Conservation (phyloP, 73 alveolate species). For the Paramecium tetraurelia region DNA sequence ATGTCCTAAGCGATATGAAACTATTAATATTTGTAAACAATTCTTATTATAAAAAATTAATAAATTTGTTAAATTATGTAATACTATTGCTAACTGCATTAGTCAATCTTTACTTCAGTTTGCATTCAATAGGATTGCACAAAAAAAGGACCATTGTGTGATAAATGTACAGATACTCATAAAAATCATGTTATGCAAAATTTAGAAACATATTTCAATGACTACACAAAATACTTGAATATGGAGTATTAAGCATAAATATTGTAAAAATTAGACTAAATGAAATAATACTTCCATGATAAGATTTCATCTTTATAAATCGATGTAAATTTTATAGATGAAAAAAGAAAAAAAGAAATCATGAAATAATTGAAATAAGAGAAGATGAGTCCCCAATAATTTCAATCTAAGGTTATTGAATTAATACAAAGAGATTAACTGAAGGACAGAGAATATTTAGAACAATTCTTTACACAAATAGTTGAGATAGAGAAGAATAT, state of each 20-base stretch:
- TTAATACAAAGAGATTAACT: slow-evolving; percentile 9
- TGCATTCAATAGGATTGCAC: not conserved
- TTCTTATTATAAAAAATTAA: not conserved
- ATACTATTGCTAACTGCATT: not conserved
- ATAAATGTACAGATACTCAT: not conserved
- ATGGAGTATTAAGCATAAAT: not conserved
- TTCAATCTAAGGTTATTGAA: not conserved
- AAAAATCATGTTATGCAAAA: not conserved
- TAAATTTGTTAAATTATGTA: not conserved
- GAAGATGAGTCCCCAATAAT: not conserved
- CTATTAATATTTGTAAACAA: not conserved
- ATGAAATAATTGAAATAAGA: not conserved
- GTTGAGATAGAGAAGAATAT: not conserved
- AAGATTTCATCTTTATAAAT: not conserved
- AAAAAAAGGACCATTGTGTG: not conserved
- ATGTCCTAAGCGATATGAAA: not conserved
- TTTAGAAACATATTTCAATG: not conserved
- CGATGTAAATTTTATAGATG: not conserved
- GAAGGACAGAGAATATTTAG: not conserved
- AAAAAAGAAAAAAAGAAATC: not conserved
- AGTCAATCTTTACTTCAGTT: not conserved
- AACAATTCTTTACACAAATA: not conserved
- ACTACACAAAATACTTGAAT: not conserved
- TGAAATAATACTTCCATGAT: not conserved
- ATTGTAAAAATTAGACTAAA: not conserved